A percentile compares a stretch with the other conserved stretches of the same genome.
Evolutionary conservation across 208 protist genomes (phyloP).

Genomic region (Crithidia brevicula): DNA sequence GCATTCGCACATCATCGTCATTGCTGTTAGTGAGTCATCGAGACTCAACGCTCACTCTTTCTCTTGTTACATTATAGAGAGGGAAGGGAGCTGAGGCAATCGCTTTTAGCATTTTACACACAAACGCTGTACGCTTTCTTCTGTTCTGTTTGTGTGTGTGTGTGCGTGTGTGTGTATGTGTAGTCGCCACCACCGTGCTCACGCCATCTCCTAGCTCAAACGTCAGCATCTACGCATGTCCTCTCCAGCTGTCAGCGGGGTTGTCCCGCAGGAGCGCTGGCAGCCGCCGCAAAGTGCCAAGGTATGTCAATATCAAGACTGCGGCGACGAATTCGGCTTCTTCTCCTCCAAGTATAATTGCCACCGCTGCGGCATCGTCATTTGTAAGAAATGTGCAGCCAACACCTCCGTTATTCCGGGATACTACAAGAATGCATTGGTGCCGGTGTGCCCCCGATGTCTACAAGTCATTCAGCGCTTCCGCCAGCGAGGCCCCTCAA

Average conservation of each 20-base stretch:
- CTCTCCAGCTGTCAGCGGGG: slow-evolving; percentile 38
- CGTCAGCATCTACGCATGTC: slow-evolving; percentile 11
- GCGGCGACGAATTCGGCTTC: slow-evolving; percentile 55
- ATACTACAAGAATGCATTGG: slow-evolving; percentile 45
- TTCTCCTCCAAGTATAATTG: slow-evolving; percentile 62
- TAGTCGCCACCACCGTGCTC: too few relatives aligned
- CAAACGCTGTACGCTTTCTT: too few relatives aligned
- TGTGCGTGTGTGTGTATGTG: too few relatives aligned
- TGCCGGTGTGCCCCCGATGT: slow-evolving; percentile 62
- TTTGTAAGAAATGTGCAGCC: slow-evolving; percentile 51
- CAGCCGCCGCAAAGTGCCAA: slow-evolving; percentile 42
- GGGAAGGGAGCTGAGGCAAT: too few relatives aligned
- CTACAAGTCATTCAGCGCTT: slow-evolving; percentile 41
- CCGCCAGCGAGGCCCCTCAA: slow-evolving; percentile 24
- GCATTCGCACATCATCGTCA: too few relatives aligned
- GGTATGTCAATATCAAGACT: slow-evolving; percentile 77
- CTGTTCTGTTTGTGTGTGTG: too few relatives aligned
- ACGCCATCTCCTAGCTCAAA: too few relatives aligned
- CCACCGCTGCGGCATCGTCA: slow-evolving; percentile 74
- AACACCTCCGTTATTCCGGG: slow-evolving; percentile 40
- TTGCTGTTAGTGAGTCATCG: too few relatives aligned
- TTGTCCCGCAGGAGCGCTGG: slow-evolving; percentile 58
- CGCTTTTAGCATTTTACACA: too few relatives aligned
- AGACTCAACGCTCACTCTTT: too few relatives aligned
- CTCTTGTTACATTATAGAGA: too few relatives aligned